Evolutionary conservation across 1,284 basidiomycete species (phyloP), one percentile per base, ranked within the genome.

Genomic region (Melampsora americana): DNA sequence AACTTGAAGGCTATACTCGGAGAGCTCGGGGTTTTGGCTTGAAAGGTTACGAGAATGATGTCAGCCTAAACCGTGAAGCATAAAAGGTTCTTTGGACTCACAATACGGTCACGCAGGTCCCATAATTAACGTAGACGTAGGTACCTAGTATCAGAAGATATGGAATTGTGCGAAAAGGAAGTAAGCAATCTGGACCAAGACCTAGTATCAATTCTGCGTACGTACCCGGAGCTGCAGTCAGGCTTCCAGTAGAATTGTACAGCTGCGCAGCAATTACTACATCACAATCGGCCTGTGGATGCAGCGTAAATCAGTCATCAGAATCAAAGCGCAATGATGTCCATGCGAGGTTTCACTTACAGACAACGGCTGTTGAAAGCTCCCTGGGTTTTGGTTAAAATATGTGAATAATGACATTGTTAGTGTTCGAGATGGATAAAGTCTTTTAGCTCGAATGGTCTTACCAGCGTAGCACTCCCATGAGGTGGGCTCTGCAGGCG

Each of bases 241-340:
- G 48, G 44, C 65, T 67, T 26, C 72, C 72, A 68, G 56, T 68
- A 9, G 72, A 75, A 53, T 75, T 50, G 39, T 74, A 74, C 9
- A 75, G 20, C 35, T 75, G 72, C 11, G 72, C 72, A 6, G 30
- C 53, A 39, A 67, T 56, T 23, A 75, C 32, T 14, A 26, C 44
- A 50, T 67, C 56, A 23, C 72, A 75, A 68, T 75, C 66, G 56
- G 66, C 48, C 72, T 75, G 18, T 11, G 56, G 18, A 30, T 5
- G 14, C n/a, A n/a, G n/a, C 2, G 48, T 46, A 16, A 11, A 26
- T 26, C 20, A 53, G 32, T 12, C 11, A 50, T 30, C 14, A n/a
- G 35, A 26, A 59, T 44, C 18, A 35, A 56, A 53, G 39, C 18
- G 20, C 23, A 18, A 32, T 32, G 14, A 18, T 28, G 42, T 42